Evolutionary conservation across 495 filamentous ascomycete species (phyloP), one percentile per base, ranked within the genome.

Genomic region (Neurospora cerealis): DNA sequence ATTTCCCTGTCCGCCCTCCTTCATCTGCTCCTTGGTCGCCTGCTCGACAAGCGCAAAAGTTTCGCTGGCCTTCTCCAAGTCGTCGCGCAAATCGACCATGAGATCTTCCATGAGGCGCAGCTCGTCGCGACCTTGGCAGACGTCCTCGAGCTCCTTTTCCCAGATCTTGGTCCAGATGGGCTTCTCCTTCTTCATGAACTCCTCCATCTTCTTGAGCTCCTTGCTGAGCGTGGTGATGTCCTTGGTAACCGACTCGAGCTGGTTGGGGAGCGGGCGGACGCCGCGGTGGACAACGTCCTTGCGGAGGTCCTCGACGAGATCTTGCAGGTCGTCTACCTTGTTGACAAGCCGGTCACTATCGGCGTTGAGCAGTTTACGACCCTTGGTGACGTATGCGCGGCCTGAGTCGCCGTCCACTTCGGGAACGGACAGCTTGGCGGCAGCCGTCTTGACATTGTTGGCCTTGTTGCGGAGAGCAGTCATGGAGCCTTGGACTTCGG

Each of bases 121-220:
- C 78, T 97, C 90, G 78, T 98, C 95, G 77, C 94, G 90, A 75
- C 97, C 96, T 75, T 95, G 93, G 83, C 95, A 98, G 17, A 99
- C 96, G 69, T 93, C 87, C 81, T 97, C 91, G 69, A 99, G 85
- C 78, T 98, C 94, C 82, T 93, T 92, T 87, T 98, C 94, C 96
- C 96, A 98, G 74, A 98, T 96, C 87, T 97, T 97, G 34, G 92
- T 96, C 93, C 96, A 99, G 66, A 97, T 84, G 0, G 96, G 96
- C 82, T 96, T 97, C 87, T 99, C 96, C 34, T 87, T 87, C 76
- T 91, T 91, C 80, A 98, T 87, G 85, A 92, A 97, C 46, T 97
- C 94, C 76, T 96, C 90, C 90, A 98, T 93, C 85, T 93, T 95
- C 89, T 94, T 97, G 54, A 99, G 90, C 77, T 98, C 94, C 74